Conservation (phyloP, 2,329 filamentous ascomycete genomes). For the Mollisiaceae sp. region DNA sequence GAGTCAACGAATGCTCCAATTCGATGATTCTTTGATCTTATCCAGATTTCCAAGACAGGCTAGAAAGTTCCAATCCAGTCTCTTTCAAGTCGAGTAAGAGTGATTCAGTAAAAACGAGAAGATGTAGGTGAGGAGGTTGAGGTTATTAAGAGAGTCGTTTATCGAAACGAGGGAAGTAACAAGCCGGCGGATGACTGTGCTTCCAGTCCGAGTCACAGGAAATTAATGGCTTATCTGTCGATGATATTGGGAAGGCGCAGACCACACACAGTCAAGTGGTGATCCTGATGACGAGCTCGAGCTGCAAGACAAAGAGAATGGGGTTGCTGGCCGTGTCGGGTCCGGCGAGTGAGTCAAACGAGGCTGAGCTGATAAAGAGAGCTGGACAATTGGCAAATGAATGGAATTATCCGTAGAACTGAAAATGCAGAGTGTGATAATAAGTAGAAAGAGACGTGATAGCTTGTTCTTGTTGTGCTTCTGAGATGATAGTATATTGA, state of each 20-base stretch:
- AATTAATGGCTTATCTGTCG: constrained; percentile 12
- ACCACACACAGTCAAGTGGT: constrained; percentile 37
- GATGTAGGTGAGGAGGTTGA: constrained; percentile 18
- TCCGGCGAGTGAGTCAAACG: constrained; percentile 34
- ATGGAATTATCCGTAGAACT: constrained; percentile 31
- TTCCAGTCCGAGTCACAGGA: constrained; percentile 24
- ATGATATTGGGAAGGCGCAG: constrained; percentile 24
- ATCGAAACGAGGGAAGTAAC: constrained; percentile 32
- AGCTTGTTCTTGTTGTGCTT: constrained; percentile 6
- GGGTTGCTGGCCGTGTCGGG: constrained; percentile 18
- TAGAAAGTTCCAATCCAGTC: not conserved
- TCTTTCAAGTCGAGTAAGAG: constrained; percentile 10
- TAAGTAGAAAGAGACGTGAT: constrained; percentile 7
- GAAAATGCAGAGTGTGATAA: constrained; percentile 11
- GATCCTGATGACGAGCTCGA: constrained; percentile 20
- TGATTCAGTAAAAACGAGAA: constrained; percentile 11
- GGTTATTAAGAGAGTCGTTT: constrained; percentile 25
- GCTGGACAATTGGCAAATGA: constrained; percentile 32
- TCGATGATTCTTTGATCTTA: constrained; percentile 18
- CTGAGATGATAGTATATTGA: constrained; percentile 20
- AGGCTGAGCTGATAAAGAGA: constrained; percentile 25
- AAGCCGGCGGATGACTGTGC: constrained; percentile 34
- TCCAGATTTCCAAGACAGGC: constrained; percentile 12
- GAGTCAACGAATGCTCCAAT: constrained; percentile 23
- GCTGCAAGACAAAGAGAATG: constrained; percentile 27